Evolutionary conservation across 441 rosid species (phyloP).

Genomic region (Erysimum cheiri): DNA sequence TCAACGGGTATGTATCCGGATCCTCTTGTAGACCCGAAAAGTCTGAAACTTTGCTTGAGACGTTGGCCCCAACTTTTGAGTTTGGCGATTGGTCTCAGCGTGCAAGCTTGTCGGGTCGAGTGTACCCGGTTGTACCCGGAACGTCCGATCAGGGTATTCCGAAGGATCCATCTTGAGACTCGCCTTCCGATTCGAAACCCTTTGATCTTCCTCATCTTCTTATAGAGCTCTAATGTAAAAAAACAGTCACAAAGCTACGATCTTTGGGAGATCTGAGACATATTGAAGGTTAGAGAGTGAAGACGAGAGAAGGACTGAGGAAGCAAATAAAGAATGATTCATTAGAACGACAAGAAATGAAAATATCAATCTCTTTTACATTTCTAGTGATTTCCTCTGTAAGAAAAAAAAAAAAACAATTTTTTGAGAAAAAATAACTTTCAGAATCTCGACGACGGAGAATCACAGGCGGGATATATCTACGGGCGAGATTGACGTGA

Average conservation of each 20-base stretch:
- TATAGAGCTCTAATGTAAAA: background rate
- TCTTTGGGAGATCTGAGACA: conserved; percentile 3
- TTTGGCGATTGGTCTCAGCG: conserved; percentile 46
- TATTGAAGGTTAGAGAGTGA: background rate
- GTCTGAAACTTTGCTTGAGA: conserved; percentile 53
- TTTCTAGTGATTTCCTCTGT: background rate
- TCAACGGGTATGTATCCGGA: conserved; percentile 49
- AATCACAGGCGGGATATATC: conserved; percentile 2
- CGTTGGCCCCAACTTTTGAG: conserved; percentile 68
- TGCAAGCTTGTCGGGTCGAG: conserved; percentile 32
- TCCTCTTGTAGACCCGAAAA: conserved; percentile 45
- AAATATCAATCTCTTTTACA: conserved; percentile 9
- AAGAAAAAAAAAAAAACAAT: background rate
- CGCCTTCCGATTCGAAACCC: conserved; percentile 68
- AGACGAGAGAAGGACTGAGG: conserved; percentile 1
- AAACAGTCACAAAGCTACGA: conserved; percentile 23
- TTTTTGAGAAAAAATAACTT: background rate
- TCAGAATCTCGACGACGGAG: conserved; percentile 17
- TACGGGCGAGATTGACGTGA: conserved; percentile 10
- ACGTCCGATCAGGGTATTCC: conserved; percentile 38
- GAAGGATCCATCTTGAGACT: conserved; percentile 55
- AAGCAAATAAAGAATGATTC: conserved; percentile 18
- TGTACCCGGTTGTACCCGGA: conserved; percentile 46
- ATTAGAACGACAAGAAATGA: conserved; percentile 2
- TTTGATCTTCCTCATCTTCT: conserved; percentile 55